Evolutionary conservation across 768 basidiomycete genomes (phyloP), one percentile per base, ranked within the genome.

Genomic region (Nevesoporus exiguus): DNA sequence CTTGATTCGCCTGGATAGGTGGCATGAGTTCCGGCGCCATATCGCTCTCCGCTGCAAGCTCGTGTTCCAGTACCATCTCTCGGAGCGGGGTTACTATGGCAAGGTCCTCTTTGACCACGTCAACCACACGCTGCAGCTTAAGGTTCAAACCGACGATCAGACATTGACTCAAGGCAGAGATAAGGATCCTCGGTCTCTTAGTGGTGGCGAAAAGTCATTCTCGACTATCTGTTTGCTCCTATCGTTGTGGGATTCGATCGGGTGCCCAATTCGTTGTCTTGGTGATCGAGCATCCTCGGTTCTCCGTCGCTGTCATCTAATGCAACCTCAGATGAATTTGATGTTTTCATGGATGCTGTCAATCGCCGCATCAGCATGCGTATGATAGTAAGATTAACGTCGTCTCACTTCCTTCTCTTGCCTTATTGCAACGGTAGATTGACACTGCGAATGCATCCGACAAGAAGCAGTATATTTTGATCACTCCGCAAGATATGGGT

Each of bases 341-440:
- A 98, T 62, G 96, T 98, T 11, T 98, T 96, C 77, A 93, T 98
- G 91, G 93, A 95, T 66, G 90, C 90, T 22, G 85, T 93, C 54
- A 93, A 92, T 68, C 84, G 97, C 19, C 85, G 86, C 44, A 88
- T 96, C 64, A 90, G 90, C 56, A 97, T 96, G 86, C 90, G 84
- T 71, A 93, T 96, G 90, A 89, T 98, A 83, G 90, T 92, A 52
- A 17, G 82, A 66, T 22, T 39, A 36, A 49, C 47, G 15, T 24
- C 15, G 22, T 50, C 15, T 13, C 10, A 22, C 27, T 17, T 42
- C 25, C 4, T 37, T 29, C n/a, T 45, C 50, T 55, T 24, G 47
- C 39, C 42, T 60, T 27, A 61, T 19, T 40, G 5, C 13, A 17
- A 60, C n/a, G 52, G 14, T 53, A 92, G 91, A 90, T 95, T 59